A percentile compares a stretch with the other conserved stretches of the same genome.
phyloP scores from a whole-genome alignment of 108 stramenopile species.

The Seminavis robusta region DNA sequence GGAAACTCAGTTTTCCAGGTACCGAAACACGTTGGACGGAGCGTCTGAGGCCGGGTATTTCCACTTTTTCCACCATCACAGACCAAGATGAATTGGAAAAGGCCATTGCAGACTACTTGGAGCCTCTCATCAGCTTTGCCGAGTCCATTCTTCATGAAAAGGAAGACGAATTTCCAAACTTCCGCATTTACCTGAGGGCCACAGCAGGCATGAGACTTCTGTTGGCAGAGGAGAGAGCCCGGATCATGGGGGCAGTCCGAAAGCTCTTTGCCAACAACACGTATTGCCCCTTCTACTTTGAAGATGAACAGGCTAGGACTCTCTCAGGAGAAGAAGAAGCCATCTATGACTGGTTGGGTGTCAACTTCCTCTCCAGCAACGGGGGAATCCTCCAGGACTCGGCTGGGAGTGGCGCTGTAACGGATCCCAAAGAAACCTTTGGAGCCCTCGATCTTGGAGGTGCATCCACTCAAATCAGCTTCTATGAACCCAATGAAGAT shows the following conservation, averaged over 20 bases:
- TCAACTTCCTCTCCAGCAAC: constrained; percentile 77
- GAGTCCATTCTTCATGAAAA: constrained; percentile 69
- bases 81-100: constrained; percentile 29
- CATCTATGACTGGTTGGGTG: constrained; percentile 81
- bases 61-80: constrained; percentile 48
- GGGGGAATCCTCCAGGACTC: constrained; percentile 59
- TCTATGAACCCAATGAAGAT: constrained; percentile 71
- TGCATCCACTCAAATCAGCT: constrained; percentile 86
- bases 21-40: constrained; percentile 84
- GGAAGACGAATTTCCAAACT: constrained; percentile 50
- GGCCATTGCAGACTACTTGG: constrained; percentile 65
- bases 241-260: constrained; percentile 59
- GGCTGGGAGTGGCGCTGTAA: constrained; percentile 48
- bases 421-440: constrained; percentile 56
- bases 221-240: constrained; percentile 33
- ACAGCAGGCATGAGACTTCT: constrained; percentile 92
- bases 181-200: constrained; percentile 91
- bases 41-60: constrained; percentile 76
- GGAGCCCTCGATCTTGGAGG: constrained; percentile 94
- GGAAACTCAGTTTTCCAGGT: constrained; percentile 60
- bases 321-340: constrained; percentile 94
- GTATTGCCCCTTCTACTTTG: constrained; percentile 70
- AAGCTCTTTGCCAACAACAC: constrained; percentile 43
- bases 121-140: constrained; percentile 84
- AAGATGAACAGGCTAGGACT: constrained; percentile 68